Base-by-base conservation (phyloP, 1,139 yeast genomes). In the Sugiyamaella japonica region DNA sequence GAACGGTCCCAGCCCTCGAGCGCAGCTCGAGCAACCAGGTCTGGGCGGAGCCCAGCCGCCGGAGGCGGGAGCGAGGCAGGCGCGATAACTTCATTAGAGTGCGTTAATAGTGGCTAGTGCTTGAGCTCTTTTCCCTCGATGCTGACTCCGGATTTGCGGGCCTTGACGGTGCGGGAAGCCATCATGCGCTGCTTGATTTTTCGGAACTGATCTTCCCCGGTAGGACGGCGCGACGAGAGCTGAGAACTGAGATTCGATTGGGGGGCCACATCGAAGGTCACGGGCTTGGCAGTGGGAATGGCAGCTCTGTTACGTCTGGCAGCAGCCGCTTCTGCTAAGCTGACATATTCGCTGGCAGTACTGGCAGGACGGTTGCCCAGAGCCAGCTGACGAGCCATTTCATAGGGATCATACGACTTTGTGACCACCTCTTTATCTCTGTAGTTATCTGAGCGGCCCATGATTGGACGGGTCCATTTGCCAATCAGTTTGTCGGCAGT, bases 391-490 rank as follows among this genome's bases (percentile, higher is more conserved):
- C 66, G 45, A 64, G 66, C 47, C 55, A 60, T 34, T 64, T 63
- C 62, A 41, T 68, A 63, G 50, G 85, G 83, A 69, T 88, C 87
- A 73, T 88, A 90, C 53, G 82, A 84, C 58, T 83, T 80, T 61
- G 85, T 81, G 65, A 81, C 81, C 57, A 93, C 84, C 57, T 84
- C 78, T 72, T 90, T 85, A 72, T 93, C 97, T 71, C 95, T 84
- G 75, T 91, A 93, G 63, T 93, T 89, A 71, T 93, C 98, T 1
- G 96, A 86, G 59, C 96, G 86, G 63, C 96, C 96, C 78, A 95
- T 88, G 59, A 95, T 90, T 39, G 99, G 99, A 71, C 99, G 83
- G 7, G 98, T 93, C 99, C 99, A 93, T 70, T 90, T 95, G 36
- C 97, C 96, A 63, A 95, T 86, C 57, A 95, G 76, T 67, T 85